A percentile compares a stretch with the other conserved stretches of the same genome.
phyloP scores from a whole-genome alignment of 2,329 filamentous ascomycete species.

The Tolypocladium ophioglossoides region DNA sequence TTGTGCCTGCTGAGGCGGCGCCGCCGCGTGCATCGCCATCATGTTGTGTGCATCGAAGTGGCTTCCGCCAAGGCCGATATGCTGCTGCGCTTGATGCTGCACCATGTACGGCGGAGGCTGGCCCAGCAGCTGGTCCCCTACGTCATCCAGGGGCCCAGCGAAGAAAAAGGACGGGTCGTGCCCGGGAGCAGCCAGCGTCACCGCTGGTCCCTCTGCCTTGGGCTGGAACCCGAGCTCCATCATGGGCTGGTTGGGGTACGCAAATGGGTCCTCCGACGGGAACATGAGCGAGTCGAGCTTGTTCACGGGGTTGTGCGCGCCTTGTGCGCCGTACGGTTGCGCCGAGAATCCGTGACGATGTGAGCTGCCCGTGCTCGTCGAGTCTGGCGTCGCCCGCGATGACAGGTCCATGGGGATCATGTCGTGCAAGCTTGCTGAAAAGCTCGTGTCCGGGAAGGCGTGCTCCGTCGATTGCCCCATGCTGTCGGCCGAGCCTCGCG shows the following conservation, averaged over 20 bases:
- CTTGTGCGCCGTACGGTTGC: constrained; percentile 19
- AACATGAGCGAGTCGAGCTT: constrained; percentile 75
- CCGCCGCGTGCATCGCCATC: constrained; percentile 25
- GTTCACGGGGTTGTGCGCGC: constrained; percentile 39
- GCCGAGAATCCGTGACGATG: constrained; percentile 22
- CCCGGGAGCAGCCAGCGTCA: constrained; percentile 20
- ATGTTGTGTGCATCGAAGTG: constrained; percentile 35
- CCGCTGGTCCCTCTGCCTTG: constrained; percentile 19
- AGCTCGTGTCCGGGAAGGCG: constrained; percentile 23
- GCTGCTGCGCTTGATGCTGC: constrained; percentile 34
- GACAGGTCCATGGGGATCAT: constrained; percentile 35
- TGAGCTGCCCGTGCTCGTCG: constrained; percentile 30
- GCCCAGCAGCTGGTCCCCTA: constrained; percentile 64
- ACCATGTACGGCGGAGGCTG: constrained; percentile 63
- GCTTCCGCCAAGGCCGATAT: constrained; percentile 30
- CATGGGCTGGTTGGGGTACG: constrained; percentile 68
- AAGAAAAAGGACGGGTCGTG: constrained; percentile 38
- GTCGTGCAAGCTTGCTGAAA: constrained; percentile 30
- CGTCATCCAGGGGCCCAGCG: constrained; percentile 46
- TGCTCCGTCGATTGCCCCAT: constrained; percentile 17
- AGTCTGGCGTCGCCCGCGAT: constrained; percentile 31
- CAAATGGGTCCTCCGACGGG: constrained; percentile 65
- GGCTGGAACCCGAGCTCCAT: constrained; percentile 42
- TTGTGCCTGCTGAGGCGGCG: constrained; percentile 6
- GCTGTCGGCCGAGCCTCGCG: constrained; percentile 22